These are phyloP conservation scores for Asclepias syriaca DNA, from an alignment of 257 asterid genomes.

Conservation along the genomic window DNA sequence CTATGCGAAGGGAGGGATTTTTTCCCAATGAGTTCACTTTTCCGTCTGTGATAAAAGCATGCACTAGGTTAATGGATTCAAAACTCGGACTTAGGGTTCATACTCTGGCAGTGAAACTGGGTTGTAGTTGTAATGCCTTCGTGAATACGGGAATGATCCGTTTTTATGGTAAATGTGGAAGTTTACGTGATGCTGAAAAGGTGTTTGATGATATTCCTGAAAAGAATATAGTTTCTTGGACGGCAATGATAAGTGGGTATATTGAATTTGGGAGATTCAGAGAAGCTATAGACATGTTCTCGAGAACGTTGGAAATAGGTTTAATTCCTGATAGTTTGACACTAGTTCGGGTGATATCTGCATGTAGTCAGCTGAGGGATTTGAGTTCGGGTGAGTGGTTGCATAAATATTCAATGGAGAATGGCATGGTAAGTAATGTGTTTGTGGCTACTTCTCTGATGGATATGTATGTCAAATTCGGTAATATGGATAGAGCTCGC, in stretches of 20 bases:
- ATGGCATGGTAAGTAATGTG: conserved; percentile 34
- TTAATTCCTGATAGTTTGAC: conserved; percentile 39
- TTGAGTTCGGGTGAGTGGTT: conserved; percentile 33
- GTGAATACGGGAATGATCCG: conserved; percentile 43
- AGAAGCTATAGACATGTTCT: conserved; percentile 35
- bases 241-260: conserved; percentile 36
- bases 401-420: conserved; percentile 23
- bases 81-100: conserved; percentile 29
- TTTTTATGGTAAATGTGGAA: conserved; percentile 24
- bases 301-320: conserved; percentile 27
- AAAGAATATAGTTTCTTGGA: conserved; percentile 41
- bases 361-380: conserved; percentile 35
- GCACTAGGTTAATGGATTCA: conserved; percentile 21
- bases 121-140: conserved; percentile 31
- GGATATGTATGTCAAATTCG: conserved; percentile 41
- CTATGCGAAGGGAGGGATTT: conserved; percentile 24
- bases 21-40: conserved; percentile 36
- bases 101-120: conserved; percentile 27
- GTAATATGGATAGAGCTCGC: conserved; percentile 37
- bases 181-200: conserved; percentile 23
- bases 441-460: conserved; percentile 37
- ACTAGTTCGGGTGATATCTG: conserved; percentile 32
- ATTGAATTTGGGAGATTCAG: conserved; percentile 25
- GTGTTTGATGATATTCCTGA: conserved; percentile 39
- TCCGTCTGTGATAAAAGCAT: conserved; percentile 34